Base-by-base conservation (phyloP, 2,329 filamentous ascomycete genomes). In the Epichloe aotearoae region DNA sequence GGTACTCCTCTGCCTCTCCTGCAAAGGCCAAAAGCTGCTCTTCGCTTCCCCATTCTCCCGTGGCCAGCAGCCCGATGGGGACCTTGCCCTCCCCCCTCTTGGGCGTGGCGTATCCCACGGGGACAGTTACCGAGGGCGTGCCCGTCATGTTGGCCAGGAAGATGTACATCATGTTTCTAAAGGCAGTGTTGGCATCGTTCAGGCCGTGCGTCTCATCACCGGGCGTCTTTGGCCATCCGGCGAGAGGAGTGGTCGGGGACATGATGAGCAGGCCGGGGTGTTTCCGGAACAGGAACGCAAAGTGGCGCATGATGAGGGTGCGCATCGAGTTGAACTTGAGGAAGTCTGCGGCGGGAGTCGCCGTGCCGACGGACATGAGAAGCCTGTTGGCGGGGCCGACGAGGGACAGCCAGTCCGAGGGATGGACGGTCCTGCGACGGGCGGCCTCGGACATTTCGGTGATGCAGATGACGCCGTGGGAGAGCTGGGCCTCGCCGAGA, bases 71-170 rank as follows among this genome's bases (percentile, higher is more conserved):
- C 5, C 80, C 77, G 20, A 85, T 66, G 0, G 81, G 78, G 49
- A 85, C 56, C 58, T 70, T 75, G 0, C 84, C 84, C 68, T 2
- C 1, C 23, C 77, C 80, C 57, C 76, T 69, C 5, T 69, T 66
- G 0, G 76, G 72, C 26, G 79, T 69, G 3, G 72, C 75, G 66
- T 89, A 95, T 1, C 87, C 89, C 11, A 86, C 81, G 0, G 90
- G 88, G 37, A 80, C 81, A 44, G 73, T 81, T 12, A 94, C 77
- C 1, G 86, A 81, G 1, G 90, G 90, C 46, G 83, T 82, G 0
- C 90, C 90, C 0, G 75, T 80, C 58, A 88, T 83, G 66, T 96
- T 96, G 6, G 89, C 85, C 37, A 95, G 67, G 77, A 86, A 95
- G 15, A 86, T 82, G 66, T 88, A 95, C 65, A 84, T 80, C 88